Evolutionary conservation across 345 rosid genomes (phyloP).

Genomic region (Kernera saxatilis): DNA sequence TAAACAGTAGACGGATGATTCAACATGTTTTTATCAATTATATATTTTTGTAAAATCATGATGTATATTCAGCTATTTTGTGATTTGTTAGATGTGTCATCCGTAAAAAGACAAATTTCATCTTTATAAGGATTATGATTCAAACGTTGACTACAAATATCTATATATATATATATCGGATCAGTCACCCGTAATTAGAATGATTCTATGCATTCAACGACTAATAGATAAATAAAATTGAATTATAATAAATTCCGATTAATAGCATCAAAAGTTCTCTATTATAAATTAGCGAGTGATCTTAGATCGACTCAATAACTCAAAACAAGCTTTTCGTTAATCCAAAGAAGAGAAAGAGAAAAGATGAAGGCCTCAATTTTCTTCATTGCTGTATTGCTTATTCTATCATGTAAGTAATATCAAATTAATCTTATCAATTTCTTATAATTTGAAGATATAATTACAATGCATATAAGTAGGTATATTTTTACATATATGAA

Average conservation of each 20-base stretch:
- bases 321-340: neutral
- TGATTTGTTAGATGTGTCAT: too few species aligned
- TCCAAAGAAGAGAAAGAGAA: neutral
- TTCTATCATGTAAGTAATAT: conserved; percentile 18
- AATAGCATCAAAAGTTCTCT: neutral
- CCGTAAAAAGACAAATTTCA: too few species aligned
- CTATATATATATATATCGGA: neutral
- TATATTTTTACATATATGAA: neutral
- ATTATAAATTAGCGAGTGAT: neutral
- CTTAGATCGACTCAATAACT: neutral
- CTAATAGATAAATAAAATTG: neutral
- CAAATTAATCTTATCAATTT: neutral
- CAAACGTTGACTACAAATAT: neutral
- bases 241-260: neutral
- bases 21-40: neutral
- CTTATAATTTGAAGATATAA: neutral
- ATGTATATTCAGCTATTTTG: neutral
- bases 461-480: neutral
- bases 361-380: conserved; percentile 12
- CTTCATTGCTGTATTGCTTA: conserved; percentile 13
- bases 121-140: conserved; percentile 2
- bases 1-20: neutral
- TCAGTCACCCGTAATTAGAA: too few species aligned
- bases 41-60: neutral
- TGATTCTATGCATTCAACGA: neutral